phyloP scores from a whole-genome alignment of 306 rosid genomes.

The Inga laurina region DNA sequence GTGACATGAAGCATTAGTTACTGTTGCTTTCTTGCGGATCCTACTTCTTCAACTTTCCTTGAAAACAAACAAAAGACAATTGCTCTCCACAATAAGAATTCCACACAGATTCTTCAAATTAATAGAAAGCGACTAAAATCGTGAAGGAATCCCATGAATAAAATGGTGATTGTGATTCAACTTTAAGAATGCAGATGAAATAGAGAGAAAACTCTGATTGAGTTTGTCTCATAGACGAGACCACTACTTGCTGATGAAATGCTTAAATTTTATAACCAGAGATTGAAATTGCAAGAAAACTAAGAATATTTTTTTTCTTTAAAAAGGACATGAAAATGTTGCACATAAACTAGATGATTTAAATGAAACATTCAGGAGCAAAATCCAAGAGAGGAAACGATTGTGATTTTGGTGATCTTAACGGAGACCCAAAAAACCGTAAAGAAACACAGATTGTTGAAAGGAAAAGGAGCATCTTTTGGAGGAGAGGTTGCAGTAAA shows the following conservation, averaged over 20 bases:
- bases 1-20: constrained; percentile 50
- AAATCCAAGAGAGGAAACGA: background rate
- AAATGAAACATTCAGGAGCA: too few relatives aligned
- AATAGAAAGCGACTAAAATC: background rate
- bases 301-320: background rate
- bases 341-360: background rate
- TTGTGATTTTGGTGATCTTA: background rate
- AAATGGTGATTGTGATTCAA: background rate
- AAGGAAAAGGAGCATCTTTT: background rate
- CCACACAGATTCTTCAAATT: background rate
- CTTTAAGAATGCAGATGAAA: background rate
- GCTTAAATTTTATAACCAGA: background rate
- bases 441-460: background rate
- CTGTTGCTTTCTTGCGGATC: constrained; percentile 65
- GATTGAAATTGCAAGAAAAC: background rate
- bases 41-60: background rate
- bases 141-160: background rate
- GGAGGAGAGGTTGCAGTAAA: too few relatives aligned
- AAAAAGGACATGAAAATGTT: background rate
- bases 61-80: background rate
- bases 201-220: background rate
- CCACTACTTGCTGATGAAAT: background rate
- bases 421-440: background rate
- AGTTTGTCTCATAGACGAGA: background rate
- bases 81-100: constrained; percentile 24